These are phyloP conservation scores for Tuber brumale DNA, from an alignment of 495 filamentous ascomycete genomes.

Conservation along the genomic window DNA sequence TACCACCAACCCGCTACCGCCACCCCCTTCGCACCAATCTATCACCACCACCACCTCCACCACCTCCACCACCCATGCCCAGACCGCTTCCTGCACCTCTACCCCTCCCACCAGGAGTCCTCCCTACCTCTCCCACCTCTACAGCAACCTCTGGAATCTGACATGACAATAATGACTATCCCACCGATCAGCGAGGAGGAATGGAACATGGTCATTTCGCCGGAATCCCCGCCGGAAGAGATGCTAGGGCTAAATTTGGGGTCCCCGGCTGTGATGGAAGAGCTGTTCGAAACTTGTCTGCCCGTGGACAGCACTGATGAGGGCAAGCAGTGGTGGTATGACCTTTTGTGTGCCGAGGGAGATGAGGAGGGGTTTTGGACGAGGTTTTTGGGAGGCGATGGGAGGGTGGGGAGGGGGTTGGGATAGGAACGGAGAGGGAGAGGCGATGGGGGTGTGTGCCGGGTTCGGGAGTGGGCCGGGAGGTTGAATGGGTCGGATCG, in stretches of 20 bases:
- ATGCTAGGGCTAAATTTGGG: slow-evolving; percentile 7
- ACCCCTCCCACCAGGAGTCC: neutral
- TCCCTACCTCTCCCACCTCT: neutral
- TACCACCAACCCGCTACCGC: neutral
- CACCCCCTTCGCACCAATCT: neutral
- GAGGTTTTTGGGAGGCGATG: slow-evolving; percentile 29
- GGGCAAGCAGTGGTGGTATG: slow-evolving; percentile 36
- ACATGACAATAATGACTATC: neutral
- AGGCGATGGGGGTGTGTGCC: slow-evolving; percentile 8
- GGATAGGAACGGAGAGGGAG: slow-evolving; percentile 1
- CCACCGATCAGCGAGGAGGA: slow-evolving; percentile 28
- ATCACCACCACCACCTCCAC: neutral
- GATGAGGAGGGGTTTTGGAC: slow-evolving; percentile 32
- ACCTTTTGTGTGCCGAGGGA: slow-evolving; percentile 29
- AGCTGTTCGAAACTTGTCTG: slow-evolving; percentile 27
- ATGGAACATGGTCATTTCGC: slow-evolving; percentile 20
- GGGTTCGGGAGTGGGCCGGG: neutral
- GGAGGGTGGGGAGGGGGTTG: slow-evolving; percentile 6
- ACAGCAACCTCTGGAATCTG: neutral
- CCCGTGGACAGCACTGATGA: slow-evolving; percentile 25
- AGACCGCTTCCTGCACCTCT: neutral
- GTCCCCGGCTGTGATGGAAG: slow-evolving; percentile 25
- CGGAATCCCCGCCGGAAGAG: slow-evolving; percentile 6
- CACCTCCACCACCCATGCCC: neutral
- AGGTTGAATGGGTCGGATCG: neutral